A percentile compares a stretch with the other conserved stretches of the same genome.
Evolutionary conservation across 2,329 filamentous ascomycete genomes (phyloP).

Genomic region (Lasiodiplodia citricola): DNA sequence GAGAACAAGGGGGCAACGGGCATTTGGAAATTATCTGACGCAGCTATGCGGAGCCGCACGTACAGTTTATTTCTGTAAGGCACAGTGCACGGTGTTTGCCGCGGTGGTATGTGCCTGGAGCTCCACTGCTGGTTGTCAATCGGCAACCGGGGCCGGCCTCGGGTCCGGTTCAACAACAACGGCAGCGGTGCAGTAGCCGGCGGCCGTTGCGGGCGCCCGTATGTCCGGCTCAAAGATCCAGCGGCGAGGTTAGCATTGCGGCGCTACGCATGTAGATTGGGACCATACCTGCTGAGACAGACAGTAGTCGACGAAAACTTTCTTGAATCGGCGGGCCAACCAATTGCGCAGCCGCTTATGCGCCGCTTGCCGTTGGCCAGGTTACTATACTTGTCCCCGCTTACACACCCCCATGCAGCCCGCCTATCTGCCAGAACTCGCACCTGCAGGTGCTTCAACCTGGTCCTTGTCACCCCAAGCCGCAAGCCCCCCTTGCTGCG

Average conservation of each 20-base stretch:
- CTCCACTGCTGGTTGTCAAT: not conserved
- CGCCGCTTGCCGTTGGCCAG: not conserved
- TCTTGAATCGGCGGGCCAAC: not conserved
- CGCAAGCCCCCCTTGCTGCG: conserved; percentile 12
- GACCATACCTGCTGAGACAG: not conserved
- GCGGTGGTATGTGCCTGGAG: not conserved
- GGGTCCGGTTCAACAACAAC: not conserved
- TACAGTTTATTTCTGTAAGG: not conserved
- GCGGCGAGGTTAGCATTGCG: not conserved
- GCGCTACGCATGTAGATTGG: not conserved
- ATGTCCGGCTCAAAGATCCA: not conserved
- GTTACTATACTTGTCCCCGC: conserved; percentile 11
- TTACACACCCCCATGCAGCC: conserved; percentile 11
- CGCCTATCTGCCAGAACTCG: conserved; percentile 16
- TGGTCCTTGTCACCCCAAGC: conserved; percentile 14
- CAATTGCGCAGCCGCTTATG: not conserved
- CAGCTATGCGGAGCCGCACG: conserved; percentile 6
- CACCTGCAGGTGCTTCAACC: not conserved
- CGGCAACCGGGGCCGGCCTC: not conserved
- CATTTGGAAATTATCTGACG: conserved; percentile 1
- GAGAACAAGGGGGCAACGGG: not conserved
- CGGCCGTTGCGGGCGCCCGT: not conserved
- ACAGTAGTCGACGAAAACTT: not conserved
- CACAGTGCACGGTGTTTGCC: not conserved
- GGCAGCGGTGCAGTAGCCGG: not conserved